These are phyloP conservation scores for Pseudomicrostroma phylloplanum DNA, from an alignment of 1,284 basidiomycete genomes.

Conservation along the genomic window DNA sequence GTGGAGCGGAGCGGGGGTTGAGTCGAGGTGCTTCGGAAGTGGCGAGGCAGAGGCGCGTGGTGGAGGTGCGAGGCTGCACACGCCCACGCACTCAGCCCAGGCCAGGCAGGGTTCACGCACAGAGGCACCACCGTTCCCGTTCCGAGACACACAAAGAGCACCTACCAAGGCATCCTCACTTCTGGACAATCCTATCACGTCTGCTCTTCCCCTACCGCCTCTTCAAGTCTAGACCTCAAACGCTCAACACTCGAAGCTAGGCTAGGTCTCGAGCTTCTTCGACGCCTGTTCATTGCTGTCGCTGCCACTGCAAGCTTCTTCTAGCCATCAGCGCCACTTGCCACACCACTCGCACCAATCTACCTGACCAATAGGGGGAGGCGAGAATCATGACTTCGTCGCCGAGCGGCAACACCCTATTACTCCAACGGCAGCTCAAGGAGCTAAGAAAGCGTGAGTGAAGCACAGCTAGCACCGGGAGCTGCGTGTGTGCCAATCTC, in stretches of 20 bases:
- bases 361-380: neutral
- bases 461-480: neutral
- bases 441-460: slow-evolving; percentile 44
- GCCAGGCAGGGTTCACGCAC: neutral
- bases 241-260: too few relatives aligned
- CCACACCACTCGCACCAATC: neutral
- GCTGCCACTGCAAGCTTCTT: neutral
- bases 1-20: neutral
- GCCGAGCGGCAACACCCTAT: slow-evolving; percentile 41
- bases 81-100: neutral
- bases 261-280: too few relatives aligned
- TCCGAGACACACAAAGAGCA: neutral
- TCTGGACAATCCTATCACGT: neutral
- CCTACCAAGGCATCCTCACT: neutral
- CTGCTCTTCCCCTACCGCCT: neutral
- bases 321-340: neutral
- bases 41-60: neutral
- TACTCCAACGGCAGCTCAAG: slow-evolving; percentile 47
- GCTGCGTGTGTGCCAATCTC: neutral
- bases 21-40: neutral
- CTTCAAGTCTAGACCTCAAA: neutral
- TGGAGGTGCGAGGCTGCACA: neutral
- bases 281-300: neutral
- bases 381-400: slow-evolving; percentile 32
- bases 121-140: too few relatives aligned